phyloP scores from a whole-genome alignment of 768 basidiomycete genomes.

The Lactarius deliciosus region DNA sequence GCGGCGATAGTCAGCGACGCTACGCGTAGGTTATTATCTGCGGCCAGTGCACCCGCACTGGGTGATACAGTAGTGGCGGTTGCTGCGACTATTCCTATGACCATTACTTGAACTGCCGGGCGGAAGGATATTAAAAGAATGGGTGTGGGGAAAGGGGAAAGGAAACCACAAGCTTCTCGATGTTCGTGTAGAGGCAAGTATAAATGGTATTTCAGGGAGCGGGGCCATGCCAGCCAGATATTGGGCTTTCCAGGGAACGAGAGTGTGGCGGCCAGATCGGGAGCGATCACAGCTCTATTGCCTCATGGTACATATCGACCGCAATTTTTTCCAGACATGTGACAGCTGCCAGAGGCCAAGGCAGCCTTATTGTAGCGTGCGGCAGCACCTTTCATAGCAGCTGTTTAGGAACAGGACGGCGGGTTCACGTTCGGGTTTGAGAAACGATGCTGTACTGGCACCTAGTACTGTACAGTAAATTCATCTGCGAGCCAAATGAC shows the following conservation, averaged over 20 bases:
- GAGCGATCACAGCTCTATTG: not conserved
- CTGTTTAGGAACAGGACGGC: not conserved
- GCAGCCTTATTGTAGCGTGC: too few species aligned
- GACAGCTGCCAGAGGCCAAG: not conserved
- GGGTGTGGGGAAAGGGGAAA: not conserved
- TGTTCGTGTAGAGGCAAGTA: not conserved
- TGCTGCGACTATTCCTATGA: not conserved
- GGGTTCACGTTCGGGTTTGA: not conserved
- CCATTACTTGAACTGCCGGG: not conserved
- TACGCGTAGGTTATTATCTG: constrained; percentile 27
- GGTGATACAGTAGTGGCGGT: not conserved
- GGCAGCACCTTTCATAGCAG: not conserved
- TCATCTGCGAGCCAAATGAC: not conserved
- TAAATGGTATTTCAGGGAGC: not conserved
- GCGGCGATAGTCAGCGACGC: constrained; percentile 25
- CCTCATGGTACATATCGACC: not conserved
- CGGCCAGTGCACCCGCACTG: not conserved
- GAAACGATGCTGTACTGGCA: not conserved
- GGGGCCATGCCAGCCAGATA: not conserved
- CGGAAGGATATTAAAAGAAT: not conserved
- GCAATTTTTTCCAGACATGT: not conserved
- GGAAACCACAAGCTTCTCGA: not conserved
- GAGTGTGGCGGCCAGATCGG: not conserved
- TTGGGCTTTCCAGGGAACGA: not conserved
- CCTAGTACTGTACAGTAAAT: not conserved